Base-by-base conservation (phyloP, 2,329 filamentous ascomycete genomes). In the Colletotrichum neosansevieriae region DNA sequence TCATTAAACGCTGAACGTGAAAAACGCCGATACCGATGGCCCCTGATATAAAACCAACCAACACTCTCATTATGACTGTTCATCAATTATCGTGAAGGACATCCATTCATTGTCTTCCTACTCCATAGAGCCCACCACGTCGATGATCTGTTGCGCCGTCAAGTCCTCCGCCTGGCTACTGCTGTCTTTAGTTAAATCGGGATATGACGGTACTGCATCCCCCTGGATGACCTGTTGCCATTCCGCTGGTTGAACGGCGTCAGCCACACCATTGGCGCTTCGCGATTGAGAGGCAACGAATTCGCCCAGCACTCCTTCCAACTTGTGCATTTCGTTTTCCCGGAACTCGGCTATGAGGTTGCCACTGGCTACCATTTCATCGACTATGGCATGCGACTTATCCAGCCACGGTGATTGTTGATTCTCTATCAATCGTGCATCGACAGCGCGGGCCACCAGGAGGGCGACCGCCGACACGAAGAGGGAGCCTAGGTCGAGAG, bases 271-370 rank as follows among this genome's bases (percentile, higher is more conserved):
- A n/a, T 29, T 38, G 5, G 49, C 17, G 13, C 11, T n/a, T 0
- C 38, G 32, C 11, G 65, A 17, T 13, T 42, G 53, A 2, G 60
- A 24, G 4, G 51, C 29, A 4, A 51, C 21, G 21, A 68, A 68
- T 6, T 53, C 54, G 19, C 47, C 29, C 2, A 83, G 63, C 74
- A 82, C 79, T 24, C 79, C 77, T 10, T 82, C 79, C 1, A 86
- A 73, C 57, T 83, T 81, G 44, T 82, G 78, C 2, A 86, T 75
- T 69, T 87, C 85, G 1, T 77, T 77, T 49, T 79, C 77, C 9
- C 81, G 77, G 47, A 82, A 82, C 3, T 76, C 76, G 0, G 85
- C 84, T 9, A 85, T 79, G 1, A 80, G 75, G 42, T 85, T 86
- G 0, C 84, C 83, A 49, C 79, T 78, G 1, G 76, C 75, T 3